phyloP scores from a whole-genome alignment of 192 early-diverging fungal genomes.

The Lobulomyces angularis region DNA sequence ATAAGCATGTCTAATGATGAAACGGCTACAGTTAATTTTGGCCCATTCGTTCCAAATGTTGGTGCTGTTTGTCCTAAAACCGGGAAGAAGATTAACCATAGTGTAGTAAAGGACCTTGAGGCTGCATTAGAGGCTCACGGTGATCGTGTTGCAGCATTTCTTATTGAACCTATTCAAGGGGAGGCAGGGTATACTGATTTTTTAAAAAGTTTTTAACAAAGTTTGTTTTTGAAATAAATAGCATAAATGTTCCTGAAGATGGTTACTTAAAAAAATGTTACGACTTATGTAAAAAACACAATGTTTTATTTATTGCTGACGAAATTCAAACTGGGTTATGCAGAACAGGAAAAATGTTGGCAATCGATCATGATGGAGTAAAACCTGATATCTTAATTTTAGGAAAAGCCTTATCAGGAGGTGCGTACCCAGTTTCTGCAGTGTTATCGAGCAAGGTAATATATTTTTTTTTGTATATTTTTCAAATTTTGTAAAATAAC shows the following conservation, averaged over 20 bases:
- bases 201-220: no score
- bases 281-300: conserved; percentile 93
- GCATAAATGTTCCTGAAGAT: conserved; percentile 85
- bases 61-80: conserved; percentile 68
- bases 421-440: conserved; percentile 92
- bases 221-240: conserved; percentile 9
- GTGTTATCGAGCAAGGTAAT: conserved; percentile 66
- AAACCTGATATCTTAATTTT: conserved; percentile 88
- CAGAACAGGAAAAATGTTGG: conserved; percentile 88
- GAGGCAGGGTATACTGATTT: conserved; percentile 64
- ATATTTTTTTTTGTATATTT: no score
- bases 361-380: conserved; percentile 83
- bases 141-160: conserved; percentile 76
- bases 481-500: no score
- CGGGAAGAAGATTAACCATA: conserved; percentile 63
- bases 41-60: conserved; percentile 85
- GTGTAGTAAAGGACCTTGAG: conserved; percentile 77
- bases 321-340: conserved; percentile 97
- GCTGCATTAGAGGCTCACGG: conserved; percentile 72
- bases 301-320: conserved; percentile 94
- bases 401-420: conserved; percentile 96
- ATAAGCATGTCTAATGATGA: conserved; percentile 94
- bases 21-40: conserved; percentile 68
- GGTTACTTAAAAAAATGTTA: conserved; percentile 80
- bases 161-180: conserved; percentile 98